Evolutionary conservation across 805 yeast species (phyloP), one percentile per base, ranked within the genome.

Genomic region (Torulaspora maleeae): DNA sequence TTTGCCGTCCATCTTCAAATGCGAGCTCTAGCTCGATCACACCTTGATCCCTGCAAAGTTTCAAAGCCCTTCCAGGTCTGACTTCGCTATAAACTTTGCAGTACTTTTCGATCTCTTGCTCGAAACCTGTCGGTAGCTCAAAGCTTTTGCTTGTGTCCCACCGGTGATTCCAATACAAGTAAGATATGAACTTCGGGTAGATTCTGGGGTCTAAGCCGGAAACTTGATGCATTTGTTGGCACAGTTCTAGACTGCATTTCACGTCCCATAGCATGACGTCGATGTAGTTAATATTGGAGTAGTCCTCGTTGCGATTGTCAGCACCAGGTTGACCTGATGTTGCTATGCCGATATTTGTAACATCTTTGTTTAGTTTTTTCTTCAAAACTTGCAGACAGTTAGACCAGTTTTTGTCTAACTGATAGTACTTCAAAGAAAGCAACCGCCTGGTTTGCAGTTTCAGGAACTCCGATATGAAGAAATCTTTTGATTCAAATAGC

Each of bases 221-320:
- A 12, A 42, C 61, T 49, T 32, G 45, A 43, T 70, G 74, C 13
- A 78, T 65, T 5, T 56, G 46, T 3, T 48, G 45, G 51, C 80
- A 78, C 7, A 78, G 61, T 3, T 56, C 54, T 43, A 72, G 68
- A 53, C 95, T 83, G 22, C 77, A 78, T 15, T 68, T 59, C 8
- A 89, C 72, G 61, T 88, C 96, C 32, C 75, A 67, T 13, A 89
- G 71, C 98, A 93, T 93, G 7, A 91, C 87, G 56, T 86, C 95
- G 41, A 89, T 70, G 19, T 79, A 77, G 41, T 75, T 77, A 53
- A 90, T 47, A 28, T 52, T 51, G 2, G 60, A 36, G 12, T 38
- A 34, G 25, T 55, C 61, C 30, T 45, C 48, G 13, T 30, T 33
- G 2, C 36, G 33, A 3, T 20, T 42, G 19, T 41, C 36, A 15